These are phyloP conservation scores for Aristolochia fimbriata DNA, from an alignment of 164 flowering plant genomes.

Conservation along the genomic window DNA sequence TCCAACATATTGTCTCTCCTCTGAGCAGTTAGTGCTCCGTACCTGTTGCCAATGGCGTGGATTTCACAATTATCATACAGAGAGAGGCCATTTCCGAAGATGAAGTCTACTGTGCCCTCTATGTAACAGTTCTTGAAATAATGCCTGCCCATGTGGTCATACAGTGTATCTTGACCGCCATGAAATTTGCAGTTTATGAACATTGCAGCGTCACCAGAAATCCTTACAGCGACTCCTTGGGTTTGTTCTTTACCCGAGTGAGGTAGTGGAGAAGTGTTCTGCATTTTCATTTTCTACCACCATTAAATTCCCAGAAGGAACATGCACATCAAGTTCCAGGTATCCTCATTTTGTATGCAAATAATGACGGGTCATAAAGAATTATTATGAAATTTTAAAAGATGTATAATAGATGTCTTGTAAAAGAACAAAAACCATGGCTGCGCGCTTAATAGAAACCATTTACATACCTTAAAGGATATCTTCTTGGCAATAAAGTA, in stretches of 20 bases:
- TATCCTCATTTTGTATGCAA: background rate
- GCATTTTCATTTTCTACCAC: constrained; percentile 5
- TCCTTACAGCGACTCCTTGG: constrained; percentile 56
- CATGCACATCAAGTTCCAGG: background rate
- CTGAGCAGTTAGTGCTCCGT: constrained; percentile 58
- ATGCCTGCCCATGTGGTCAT: constrained; percentile 53
- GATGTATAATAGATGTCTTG: no score
- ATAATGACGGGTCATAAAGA: background rate
- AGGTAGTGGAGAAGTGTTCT: constrained; percentile 46
- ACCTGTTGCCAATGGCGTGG: constrained; percentile 26
- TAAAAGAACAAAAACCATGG: no score
- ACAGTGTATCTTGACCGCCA: constrained; percentile 58
- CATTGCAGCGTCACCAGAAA: constrained; percentile 43
- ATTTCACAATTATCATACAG: constrained; percentile 40
- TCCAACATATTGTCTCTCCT: constrained; percentile 36
- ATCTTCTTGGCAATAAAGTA: constrained; percentile 49
- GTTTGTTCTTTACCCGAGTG: constrained; percentile 39
- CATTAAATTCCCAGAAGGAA: background rate
- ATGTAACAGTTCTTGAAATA: constrained; percentile 54
- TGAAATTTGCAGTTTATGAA: constrained; percentile 41
- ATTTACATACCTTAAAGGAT: constrained; percentile 37
- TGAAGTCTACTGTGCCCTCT: constrained; percentile 58
- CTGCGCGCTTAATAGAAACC: background rate
- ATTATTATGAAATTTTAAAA: no score
- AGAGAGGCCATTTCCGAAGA: constrained; percentile 52